Percentiles rank a stretch among this genome's conserved stretches.
phyloP scores from a whole-genome alignment of 2,329 filamentous ascomycete genomes.

The Aspergillus hortae region DNA sequence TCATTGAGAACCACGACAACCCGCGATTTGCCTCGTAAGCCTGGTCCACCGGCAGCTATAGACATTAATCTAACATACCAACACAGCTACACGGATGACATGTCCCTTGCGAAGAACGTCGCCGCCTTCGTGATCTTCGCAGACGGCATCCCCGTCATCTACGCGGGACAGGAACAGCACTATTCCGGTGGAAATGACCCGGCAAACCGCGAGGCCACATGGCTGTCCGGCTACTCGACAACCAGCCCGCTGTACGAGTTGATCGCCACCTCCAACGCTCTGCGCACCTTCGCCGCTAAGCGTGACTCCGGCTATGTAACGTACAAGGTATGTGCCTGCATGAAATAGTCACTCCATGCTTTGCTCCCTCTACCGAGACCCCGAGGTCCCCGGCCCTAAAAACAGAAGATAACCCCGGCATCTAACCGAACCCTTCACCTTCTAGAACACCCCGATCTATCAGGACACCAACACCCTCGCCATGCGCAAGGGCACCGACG shows the following conservation, averaged over 20 bases:
- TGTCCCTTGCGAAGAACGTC: constrained; percentile 56
- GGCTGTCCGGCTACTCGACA: constrained; percentile 52
- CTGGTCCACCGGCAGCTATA: not conserved
- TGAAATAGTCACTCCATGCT: no score
- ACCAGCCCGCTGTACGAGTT: constrained; percentile 48
- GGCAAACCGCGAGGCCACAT: constrained; percentile 55
- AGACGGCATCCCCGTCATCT: constrained; percentile 63
- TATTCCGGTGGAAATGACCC: constrained; percentile 52
- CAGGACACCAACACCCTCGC: constrained; percentile 42
- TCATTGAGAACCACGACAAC: constrained; percentile 62
- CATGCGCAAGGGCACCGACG: constrained; percentile 42
- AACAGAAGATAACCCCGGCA: not conserved
- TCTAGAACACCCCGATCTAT: constrained; percentile 41
- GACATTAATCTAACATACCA: not conserved
- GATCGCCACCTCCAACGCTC: constrained; percentile 48
- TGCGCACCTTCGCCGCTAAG: constrained; percentile 45
- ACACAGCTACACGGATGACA: constrained; percentile 28
- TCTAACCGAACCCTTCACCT: not conserved
- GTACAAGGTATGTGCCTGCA: constrained; percentile 25
- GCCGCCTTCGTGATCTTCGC: constrained; percentile 58
- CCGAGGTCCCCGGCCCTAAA: not conserved
- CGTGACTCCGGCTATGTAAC: constrained; percentile 39
- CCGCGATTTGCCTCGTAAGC: constrained; percentile 48
- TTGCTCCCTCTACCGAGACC: not conserved
- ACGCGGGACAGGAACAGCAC: constrained; percentile 66